Base-by-base conservation (phyloP, 805 yeast species). In the Zygoascus ofunaensis region DNA sequence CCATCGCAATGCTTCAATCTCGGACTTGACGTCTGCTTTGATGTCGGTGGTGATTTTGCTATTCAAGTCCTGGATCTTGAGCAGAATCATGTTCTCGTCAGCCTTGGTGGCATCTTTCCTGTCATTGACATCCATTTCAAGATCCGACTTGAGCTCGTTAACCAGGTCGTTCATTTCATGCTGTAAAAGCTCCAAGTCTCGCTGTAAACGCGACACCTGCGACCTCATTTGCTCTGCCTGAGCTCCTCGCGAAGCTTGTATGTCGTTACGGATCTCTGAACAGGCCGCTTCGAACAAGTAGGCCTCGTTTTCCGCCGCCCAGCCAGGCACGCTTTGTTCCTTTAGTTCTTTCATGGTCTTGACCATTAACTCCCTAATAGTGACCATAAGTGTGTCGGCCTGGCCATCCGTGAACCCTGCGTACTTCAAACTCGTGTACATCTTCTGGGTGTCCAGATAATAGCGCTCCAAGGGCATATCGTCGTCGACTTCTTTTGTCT, bases 281-380 rank as follows among this genome's bases (percentile, higher is more conserved):
- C 86, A 86, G 0, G 96, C 95, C 26, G 96, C 94, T 58, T 87
- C 90, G 60, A 87, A 89, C 12, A 92, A 64, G 58, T 90, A 92
- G 19, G 77, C 74, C 55, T 90, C 96, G 55, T 89, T 90, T 50
- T 89, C 95, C 14, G 87, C 65, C 53, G 87, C 95, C 49, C 78
- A 77, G 22, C 64, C 63, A 19, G 70, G 69, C 15, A 70, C 58
- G 15, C 61, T 56, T 34, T 59, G 56, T 2, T 61, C 63, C 22
- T 61, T 55, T 20, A 67, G 47, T 32, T 60, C 54, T 5, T 55
- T 52, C 32, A 71, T 53, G 17, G 64, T 59, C 5, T 53, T 53
- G 4, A 60, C 52, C 19, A 71, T 47, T 49, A 66, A 55, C 19
- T 63, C 63, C 22, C 65, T 61, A 23, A 72, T 59, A 4, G 70